Conservation (phyloP, 345 rosid genomes). For the Gynandropsis gynandra region DNA sequence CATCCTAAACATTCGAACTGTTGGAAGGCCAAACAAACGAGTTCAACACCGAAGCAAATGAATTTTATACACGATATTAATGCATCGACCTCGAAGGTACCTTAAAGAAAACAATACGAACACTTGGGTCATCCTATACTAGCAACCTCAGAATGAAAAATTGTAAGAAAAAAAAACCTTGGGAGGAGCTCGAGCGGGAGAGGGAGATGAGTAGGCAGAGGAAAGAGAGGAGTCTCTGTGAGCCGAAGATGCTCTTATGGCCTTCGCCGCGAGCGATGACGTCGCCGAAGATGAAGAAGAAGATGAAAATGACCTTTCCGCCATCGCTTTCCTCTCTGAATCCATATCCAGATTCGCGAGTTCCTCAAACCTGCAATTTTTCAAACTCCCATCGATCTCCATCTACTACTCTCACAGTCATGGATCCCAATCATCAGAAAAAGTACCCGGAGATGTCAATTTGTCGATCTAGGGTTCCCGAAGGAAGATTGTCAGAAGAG, state of each 20-base stretch:
- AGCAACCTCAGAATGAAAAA: neutral
- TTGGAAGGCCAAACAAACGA: neutral
- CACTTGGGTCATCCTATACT: neutral
- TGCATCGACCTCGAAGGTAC: too few species aligned
- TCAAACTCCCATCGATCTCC: neutral
- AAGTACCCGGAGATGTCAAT: constrained; percentile 7
- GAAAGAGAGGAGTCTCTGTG: constrained; percentile 61
- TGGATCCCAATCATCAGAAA: too few species aligned
- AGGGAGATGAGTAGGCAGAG: constrained; percentile 50
- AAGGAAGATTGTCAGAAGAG: constrained; percentile 16
- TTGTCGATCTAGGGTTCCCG: constrained; percentile 24
- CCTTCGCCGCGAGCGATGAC: constrained; percentile 59
- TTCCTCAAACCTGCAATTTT: constrained; percentile 8
- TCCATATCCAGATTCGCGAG: constrained; percentile 20
- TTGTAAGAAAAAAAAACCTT: constrained; percentile 13
- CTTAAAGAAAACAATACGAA: too few species aligned
- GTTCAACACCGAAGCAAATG: too few species aligned
- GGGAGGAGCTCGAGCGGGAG: constrained; percentile 27
- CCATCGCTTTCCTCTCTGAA: constrained; percentile 8
- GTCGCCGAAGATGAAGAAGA: constrained; percentile 34
- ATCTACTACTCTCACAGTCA: constrained; percentile 12
- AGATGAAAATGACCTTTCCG: constrained; percentile 20
- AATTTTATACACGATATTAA: too few species aligned
- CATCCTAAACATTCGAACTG: neutral
- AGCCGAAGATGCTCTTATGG: constrained; percentile 79